Base-by-base conservation (phyloP, 2,329 filamentous ascomycete species). In the Pyrenophora seminiperda region DNA sequence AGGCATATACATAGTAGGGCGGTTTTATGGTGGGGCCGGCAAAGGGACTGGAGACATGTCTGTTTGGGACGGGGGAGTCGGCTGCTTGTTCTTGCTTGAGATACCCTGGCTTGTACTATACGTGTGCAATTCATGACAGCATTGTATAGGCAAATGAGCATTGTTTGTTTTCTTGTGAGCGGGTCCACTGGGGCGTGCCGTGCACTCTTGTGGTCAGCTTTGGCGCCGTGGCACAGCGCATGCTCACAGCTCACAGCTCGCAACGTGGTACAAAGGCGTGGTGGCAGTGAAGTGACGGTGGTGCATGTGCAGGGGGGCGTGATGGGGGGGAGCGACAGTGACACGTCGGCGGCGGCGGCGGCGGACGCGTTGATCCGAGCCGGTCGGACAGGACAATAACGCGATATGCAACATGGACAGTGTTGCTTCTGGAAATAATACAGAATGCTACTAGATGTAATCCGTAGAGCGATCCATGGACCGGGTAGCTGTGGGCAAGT, bases 21-120 rank as follows among this genome's bases (percentile, higher is more conserved):
- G 24, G 15, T 27, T 40, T 27, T 20, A 44, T 41, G 39, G 27
- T 31, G 33, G 20, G 17, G 40, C n/a, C n/a, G n/a, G n/a, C n/a
- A n/a, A n/a, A n/a, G n/a, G n/a, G n/a, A n/a, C n/a, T n/a, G n/a
- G n/a, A n/a, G n/a, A n/a, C n/a, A n/a, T 38, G 37, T 44, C 27
- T 47, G 33, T 47, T 39, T 51, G 49, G 41, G 41, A 52, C 54
- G 34, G 45, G 47, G 45, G n/a, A n/a, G 41, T 42, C 43, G 53
- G 29, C 29, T 36, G 45, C 18, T 45, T 38, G 44, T 36, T 55
- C 53, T 51, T 63, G n/a, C 51, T 59, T 56, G 53, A 59, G 65
- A 68, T 67, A 67, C 60, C 63, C 64, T 61, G 62, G 62, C 58
- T 55, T 63, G 54, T 60, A 48, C 54, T 39, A 34, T 47, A n/a